A percentile compares a stretch with the other conserved stretches of the same genome.
phyloP scores from a whole-genome alignment of 1,139 yeast species.

The Sugiyamaella neomexicana region DNA sequence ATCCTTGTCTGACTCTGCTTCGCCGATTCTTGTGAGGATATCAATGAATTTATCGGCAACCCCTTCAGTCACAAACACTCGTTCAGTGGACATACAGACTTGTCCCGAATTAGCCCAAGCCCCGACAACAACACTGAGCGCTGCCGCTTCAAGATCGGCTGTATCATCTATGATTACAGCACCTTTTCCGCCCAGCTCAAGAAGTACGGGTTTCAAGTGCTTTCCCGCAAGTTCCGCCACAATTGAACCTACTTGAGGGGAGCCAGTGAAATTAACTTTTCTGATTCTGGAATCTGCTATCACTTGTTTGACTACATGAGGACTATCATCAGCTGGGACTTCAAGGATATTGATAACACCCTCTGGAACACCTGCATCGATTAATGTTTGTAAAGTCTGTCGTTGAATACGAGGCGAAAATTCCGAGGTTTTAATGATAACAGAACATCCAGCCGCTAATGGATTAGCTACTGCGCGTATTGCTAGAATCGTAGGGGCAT shows the following conservation, averaged over 20 bases:
- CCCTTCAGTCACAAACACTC: slow-evolving; percentile 64
- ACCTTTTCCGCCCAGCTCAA: slow-evolving; percentile 89
- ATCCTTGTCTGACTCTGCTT: neutral
- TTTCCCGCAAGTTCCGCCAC: slow-evolving; percentile 63
- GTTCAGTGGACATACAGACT: slow-evolving; percentile 80
- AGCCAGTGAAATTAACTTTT: slow-evolving; percentile 68
- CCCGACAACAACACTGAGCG: slow-evolving; percentile 71
- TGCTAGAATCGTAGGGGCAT: slow-evolving; percentile 48
- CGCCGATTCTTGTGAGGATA: slow-evolving; percentile 32
- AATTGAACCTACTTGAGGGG: slow-evolving; percentile 58
- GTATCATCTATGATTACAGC: slow-evolving; percentile 77
- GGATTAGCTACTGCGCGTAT: slow-evolving; percentile 35
- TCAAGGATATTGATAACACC: slow-evolving; percentile 62
- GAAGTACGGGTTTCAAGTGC: slow-evolving; percentile 67
- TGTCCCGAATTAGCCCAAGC: slow-evolving; percentile 83
- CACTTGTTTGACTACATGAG: slow-evolving; percentile 48
- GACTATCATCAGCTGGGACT: slow-evolving; percentile 57
- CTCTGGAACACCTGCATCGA: slow-evolving; percentile 69
- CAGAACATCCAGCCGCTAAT: slow-evolving; percentile 66
- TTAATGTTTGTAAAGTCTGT: slow-evolving; percentile 53
- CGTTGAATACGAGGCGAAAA: slow-evolving; percentile 63
- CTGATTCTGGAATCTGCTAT: slow-evolving; percentile 57
- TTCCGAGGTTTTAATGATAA: slow-evolving; percentile 66
- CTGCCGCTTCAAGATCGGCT: slow-evolving; percentile 60
- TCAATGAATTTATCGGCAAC: slow-evolving; percentile 60